Evolutionary conservation across 148 eudicot species (phyloP), one percentile per base, ranked within the genome.

Genomic region (Rhododendron molle): DNA sequence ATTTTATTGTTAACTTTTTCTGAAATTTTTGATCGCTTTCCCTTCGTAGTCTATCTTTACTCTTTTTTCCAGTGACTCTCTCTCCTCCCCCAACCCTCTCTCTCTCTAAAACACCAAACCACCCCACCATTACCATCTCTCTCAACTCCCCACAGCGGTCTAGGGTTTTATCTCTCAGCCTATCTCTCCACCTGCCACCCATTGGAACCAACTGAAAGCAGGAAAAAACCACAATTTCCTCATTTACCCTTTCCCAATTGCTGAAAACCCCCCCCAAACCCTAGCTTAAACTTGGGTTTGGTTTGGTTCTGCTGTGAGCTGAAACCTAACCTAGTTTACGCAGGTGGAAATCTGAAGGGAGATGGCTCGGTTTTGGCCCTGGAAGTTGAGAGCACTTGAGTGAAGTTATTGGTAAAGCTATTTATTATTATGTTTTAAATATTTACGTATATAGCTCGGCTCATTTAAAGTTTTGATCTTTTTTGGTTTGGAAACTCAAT

Each of bases 1-100:
- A 85, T 85, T 85, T 85, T 85, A 85, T 85, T 84, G 76, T 85
- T 60, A 44, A 15, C 85, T 43, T 83, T 83, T 36, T 32, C 79
- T 67, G 30, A 83, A 28, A 49, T 72, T 83, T 54, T 47, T 43
- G 52, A 83, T 46, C 79, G 28, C 36, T 28, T 28, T 36, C 34
- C n/a, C 28, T 50, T 56, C 81, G 20, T 26, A 30, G 46, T 43
- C 74, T 71, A 71, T 71, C 76, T 71, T 71, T 71, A 30, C 76
- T 76, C 85, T 20, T 81, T 52, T 50, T 50, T 50, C 15, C 16
- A 28, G 7, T 52, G 67, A 50, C 67, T 80, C 26, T 85, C 82
- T 85, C 38, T 43, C 14, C 20, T 20, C 71, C 23, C 28, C 28
- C 28, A 9, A 21, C 67, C 12, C 69, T 38, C 40, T 78, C 56